Evolutionary conservation across 768 basidiomycete species (phyloP).

Genomic region (Mrakia frigida): DNA sequence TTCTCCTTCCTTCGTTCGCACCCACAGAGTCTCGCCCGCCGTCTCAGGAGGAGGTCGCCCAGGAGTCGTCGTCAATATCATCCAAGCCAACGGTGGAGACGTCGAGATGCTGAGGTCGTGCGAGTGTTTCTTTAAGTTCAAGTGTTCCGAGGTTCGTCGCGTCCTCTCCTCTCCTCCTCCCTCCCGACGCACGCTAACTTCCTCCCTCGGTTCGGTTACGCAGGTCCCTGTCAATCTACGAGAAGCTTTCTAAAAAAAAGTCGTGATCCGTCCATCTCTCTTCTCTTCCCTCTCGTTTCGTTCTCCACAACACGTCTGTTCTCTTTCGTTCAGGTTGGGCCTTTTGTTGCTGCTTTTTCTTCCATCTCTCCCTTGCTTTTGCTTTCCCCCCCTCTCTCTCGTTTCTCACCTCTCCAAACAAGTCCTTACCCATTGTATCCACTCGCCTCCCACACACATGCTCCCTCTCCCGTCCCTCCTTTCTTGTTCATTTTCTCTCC

Average conservation of each 20-base stretch:
- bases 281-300: background rate
- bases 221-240: constrained; percentile 32
- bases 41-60: constrained; percentile 75
- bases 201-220: background rate
- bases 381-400: background rate
- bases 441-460: background rate
- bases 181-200: background rate
- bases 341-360: background rate
- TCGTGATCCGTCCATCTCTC: background rate
- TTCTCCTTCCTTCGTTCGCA: too few species aligned
- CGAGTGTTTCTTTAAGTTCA: constrained; percentile 82
- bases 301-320: background rate
- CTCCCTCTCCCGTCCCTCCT: background rate
- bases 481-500: background rate
- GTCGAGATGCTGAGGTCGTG: constrained; percentile 97
- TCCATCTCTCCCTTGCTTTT: background rate
- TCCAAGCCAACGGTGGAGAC: constrained; percentile 94
- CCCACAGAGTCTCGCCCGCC: constrained; percentile 69
- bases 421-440: background rate
- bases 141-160: constrained; percentile 34
- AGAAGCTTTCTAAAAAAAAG: constrained; percentile 26
- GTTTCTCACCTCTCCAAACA: too few species aligned
- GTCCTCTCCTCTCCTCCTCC: background rate
- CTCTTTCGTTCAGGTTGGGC: background rate
- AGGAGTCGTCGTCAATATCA: constrained; percentile 91